Evolutionary conservation across 208 protist species (phyloP), one percentile per base, ranked within the genome.

Genomic region (Leishmania tarentolae): DNA sequence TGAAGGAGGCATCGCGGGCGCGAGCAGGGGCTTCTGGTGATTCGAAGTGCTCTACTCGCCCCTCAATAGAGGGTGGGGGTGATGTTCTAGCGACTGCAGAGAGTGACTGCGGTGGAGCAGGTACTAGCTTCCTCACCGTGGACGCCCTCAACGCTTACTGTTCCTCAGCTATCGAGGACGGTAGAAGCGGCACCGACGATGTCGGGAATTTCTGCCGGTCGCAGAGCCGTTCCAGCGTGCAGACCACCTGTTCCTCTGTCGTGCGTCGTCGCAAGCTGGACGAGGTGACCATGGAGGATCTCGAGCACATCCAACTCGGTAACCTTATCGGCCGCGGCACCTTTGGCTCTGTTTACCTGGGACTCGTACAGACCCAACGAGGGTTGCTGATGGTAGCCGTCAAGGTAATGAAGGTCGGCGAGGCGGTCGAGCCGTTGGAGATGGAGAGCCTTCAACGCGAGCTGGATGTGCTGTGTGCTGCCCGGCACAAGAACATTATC

Each of bases 401-500:
- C 80, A 95, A 95, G 78, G 83, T 86, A 46, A 75, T 93, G 44
- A 87, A 79, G 40, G 83, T 94, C 0, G 75, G 79, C 37, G 89
- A 86, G 42, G 75, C 65, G 53, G 82, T 89, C 0, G 80, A 80
- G 50, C 37, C 83, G 3, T 84, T 86, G 21, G 86, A 85, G 81
- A 73, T 96, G 53, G 71, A 81, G 47, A 80, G 82, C 31, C 76
- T 89, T 66, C 82, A 90, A 86, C 83, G 83, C 37, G 93, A 96
- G 86, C 81, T 96, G 40, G 85, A 92, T 66, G 86, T 94, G 17
- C 86, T 96, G 46, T 85, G 86, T 74, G 76, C 83, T 4, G 84
- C 90, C 5, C 76, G 84, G 57, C 93, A 96, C 83, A 85, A 85
- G 61, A 96, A 96, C 86, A 88, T 96, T 65, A 88, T 95, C 35